A percentile compares a stretch with the other conserved stretches of the same genome.
Conservation (phyloP, 1,284 basidiomycete genomes). For the Cryptococcus sp. region DNA sequence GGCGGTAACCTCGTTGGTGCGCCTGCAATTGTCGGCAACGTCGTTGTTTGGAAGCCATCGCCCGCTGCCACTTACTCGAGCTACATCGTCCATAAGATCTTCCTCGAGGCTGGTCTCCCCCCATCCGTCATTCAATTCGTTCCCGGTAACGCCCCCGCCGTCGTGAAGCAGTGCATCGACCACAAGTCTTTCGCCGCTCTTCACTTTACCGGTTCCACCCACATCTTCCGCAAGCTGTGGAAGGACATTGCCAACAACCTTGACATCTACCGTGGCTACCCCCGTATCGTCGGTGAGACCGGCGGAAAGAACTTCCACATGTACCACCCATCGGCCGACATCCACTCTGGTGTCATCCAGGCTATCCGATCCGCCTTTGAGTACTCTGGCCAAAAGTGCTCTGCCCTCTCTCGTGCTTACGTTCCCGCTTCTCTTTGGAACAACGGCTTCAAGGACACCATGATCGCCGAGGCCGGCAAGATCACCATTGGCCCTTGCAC, state of each 20-base stretch:
- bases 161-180: constrained; percentile 77
- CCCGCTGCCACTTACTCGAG: constrained; percentile 94
- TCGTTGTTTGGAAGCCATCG: constrained; percentile 96
- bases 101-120: constrained; percentile 91
- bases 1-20: constrained; percentile 84
- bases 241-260: constrained; percentile 89
- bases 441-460: constrained; percentile 78
- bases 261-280: constrained; percentile 83
- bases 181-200: constrained; percentile 82
- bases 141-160: constrained; percentile 77
- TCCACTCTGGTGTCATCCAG: constrained; percentile 85
- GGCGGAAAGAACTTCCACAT: constrained; percentile 98
- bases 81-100: constrained; percentile 88
- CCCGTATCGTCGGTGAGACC: constrained; percentile 94
- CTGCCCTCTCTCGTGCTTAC: constrained; percentile 88
- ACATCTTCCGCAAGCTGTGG: constrained; percentile 93
- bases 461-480: constrained; percentile 72
- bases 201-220: constrained; percentile 96
- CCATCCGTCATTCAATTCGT: constrained; percentile 96
- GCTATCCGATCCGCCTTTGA: constrained; percentile 89
- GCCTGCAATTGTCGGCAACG: constrained; percentile 93
- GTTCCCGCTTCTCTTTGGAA: constrained; percentile 86
- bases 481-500: constrained; percentile 80
- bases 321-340: constrained; percentile 82
- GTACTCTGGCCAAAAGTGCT: constrained; percentile 99